A percentile compares a stretch with the other conserved stretches of the same genome.
Evolutionary conservation across 495 filamentous ascomycete genomes (phyloP).

Genomic region (Choiromyces venosus): DNA sequence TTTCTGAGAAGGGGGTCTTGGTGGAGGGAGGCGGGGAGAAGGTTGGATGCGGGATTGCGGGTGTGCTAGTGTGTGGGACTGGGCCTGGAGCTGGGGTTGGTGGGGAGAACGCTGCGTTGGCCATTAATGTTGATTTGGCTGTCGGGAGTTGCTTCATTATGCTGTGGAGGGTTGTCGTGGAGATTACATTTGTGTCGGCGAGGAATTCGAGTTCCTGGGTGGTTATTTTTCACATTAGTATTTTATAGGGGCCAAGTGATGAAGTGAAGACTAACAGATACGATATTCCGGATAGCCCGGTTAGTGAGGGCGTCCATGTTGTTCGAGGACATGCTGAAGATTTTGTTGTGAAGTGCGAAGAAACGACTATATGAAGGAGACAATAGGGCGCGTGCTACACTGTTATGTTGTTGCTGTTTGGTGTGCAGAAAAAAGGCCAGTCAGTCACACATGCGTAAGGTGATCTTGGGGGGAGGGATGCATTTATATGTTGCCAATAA

Average conservation of each 20-base stretch:
- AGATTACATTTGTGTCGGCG: conserved; percentile 69
- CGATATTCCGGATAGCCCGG: conserved; percentile 34
- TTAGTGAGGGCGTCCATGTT: conserved; percentile 25
- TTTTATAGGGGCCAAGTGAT: neutral
- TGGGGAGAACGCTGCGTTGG: conserved; percentile 15
- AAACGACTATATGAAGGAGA: neutral
- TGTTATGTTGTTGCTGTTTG: neutral
- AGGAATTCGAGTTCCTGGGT: conserved; percentile 85
- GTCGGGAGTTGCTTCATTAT: conserved; percentile 69
- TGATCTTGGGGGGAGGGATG: neutral
- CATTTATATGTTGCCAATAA: neutral
- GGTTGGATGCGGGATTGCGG: conserved; percentile 47
- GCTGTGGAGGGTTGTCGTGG: conserved; percentile 59
- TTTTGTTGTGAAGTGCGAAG: no score
- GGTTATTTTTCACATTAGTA: conserved; percentile 7
- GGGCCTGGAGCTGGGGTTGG: conserved; percentile 22
- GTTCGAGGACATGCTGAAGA: neutral
- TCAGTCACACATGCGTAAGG: neutral
- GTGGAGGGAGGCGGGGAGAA: conserved; percentile 38
- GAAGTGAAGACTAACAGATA: conserved; percentile 15
- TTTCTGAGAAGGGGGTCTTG: conserved; percentile 36
- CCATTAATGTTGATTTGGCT: conserved; percentile 39
- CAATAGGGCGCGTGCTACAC: neutral
- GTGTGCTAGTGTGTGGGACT: conserved; percentile 50
- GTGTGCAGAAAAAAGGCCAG: neutral